These are phyloP conservation scores for Hamamelis virginiana DNA, from an alignment of 164 flowering plant species.

Conservation along the genomic window DNA sequence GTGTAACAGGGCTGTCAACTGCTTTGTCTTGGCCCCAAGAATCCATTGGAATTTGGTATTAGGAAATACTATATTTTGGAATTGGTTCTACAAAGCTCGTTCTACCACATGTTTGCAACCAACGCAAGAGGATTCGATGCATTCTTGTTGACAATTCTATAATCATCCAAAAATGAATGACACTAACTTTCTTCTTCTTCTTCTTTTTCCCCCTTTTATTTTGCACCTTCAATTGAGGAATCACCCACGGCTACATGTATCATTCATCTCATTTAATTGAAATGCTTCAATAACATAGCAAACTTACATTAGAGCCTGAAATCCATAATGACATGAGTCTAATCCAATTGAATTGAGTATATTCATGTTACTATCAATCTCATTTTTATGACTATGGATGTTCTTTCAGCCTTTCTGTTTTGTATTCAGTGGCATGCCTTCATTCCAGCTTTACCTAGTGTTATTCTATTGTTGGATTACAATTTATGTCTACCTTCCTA, in stretches of 20 bases:
- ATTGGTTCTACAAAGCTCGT: too few species aligned
- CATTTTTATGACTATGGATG: neutral
- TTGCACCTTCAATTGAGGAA: too few species aligned
- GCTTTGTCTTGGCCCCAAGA: too few species aligned
- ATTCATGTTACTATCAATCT: neutral
- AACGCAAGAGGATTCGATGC: too few species aligned
- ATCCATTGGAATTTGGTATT: too few species aligned
- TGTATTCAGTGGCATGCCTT: neutral
- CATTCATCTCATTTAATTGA: neutral
- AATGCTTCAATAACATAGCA: neutral
- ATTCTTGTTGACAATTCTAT: too few species aligned
- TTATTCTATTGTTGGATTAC: neutral
- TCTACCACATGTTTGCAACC: too few species aligned
- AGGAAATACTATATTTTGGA: too few species aligned
- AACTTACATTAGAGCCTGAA: neutral
- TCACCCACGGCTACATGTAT: neutral
- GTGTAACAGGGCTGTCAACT: too few species aligned
- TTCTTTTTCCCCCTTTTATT: too few species aligned
- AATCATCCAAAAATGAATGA: neutral
- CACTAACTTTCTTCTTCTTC: neutral
- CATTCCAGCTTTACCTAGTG: neutral
- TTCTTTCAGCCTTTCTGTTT: neutral
- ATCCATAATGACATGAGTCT: neutral
- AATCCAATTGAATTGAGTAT: neutral
- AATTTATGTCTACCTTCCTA: neutral